Evolutionary conservation across 495 filamentous ascomycete genomes (phyloP).

Genomic region (Staphylotrichum longicolle): DNA sequence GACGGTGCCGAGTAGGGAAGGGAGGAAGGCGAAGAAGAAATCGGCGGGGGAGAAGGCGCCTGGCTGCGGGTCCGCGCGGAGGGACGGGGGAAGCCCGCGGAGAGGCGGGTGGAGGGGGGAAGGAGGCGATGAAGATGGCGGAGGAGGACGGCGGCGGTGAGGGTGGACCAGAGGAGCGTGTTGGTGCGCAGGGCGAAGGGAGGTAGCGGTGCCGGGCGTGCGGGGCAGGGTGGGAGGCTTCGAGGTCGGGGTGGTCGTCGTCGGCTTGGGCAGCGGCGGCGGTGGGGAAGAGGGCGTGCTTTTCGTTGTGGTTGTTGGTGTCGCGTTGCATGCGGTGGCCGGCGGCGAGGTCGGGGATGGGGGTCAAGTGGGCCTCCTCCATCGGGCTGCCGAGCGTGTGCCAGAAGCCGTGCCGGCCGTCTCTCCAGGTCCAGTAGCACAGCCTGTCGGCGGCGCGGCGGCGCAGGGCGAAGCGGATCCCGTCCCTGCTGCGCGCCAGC

Average conservation of each 20-base stretch:
- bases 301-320: constrained; percentile 33
- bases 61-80: constrained; percentile 58
- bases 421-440: constrained; percentile 76
- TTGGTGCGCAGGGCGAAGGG: constrained; percentile 73
- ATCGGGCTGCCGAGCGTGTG: constrained; percentile 42
- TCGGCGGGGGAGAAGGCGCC: constrained; percentile 78
- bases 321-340: constrained; percentile 36
- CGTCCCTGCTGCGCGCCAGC: constrained; percentile 54
- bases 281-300: constrained; percentile 22
- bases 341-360: constrained; percentile 29
- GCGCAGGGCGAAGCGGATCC: constrained; percentile 48
- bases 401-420: constrained; percentile 42
- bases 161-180: constrained; percentile 60
- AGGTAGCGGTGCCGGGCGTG: constrained; percentile 63
- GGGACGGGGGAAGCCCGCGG: constrained; percentile 62
- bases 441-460: constrained; percentile 59
- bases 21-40: constrained; percentile 85
- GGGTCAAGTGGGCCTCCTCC: constrained; percentile 32
- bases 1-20: constrained; percentile 69
- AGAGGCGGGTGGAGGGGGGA: constrained; percentile 59
- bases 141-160: constrained; percentile 62
- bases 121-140: constrained; percentile 73
- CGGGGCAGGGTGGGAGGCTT: constrained; percentile 42
- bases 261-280: constrained; percentile 19
- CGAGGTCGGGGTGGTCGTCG: constrained; percentile 23